Base-by-base conservation (phyloP, 768 basidiomycete genomes). In the Asterophora lycoperdoides region DNA sequence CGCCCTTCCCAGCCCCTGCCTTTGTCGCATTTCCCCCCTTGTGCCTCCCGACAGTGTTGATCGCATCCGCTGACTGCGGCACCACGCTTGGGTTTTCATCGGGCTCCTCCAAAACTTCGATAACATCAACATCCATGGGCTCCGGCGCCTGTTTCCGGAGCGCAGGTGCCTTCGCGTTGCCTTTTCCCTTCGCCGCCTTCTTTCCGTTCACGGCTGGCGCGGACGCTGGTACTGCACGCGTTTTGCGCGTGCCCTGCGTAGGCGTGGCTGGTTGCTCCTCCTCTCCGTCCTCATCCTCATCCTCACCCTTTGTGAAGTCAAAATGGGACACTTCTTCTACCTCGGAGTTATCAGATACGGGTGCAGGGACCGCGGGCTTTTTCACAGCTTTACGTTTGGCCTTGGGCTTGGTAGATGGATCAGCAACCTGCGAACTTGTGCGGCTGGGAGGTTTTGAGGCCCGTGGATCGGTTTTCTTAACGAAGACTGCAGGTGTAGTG, bases 131-230 rank as follows among this genome's bases (percentile, higher is more conserved):
- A 30, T 61, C 67, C 42, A 59, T 56, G 1, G 48, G 50, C n/a
- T 56, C 57, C 5, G 45, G 59, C 17, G 44, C 48, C 17, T 39
- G 48, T 49, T 46, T 61, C 26, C 30, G 18, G 32, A 44, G 43
- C 14, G 53, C 34, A 58, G 61, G 39, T 42, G 59, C 66, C 41
- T 60, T 70, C 2, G 63, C 63, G 35, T 69, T 71, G 5, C 60
- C 64, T 56, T 70, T 74, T 5, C 56, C 61, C 50, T 68, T 69
- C 26, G 41, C 40, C 14, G 38, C 33, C 1, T 46, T 33, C 20
- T 23, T 23, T 6, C 23, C 23, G 23, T 23, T 23, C 23, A 23
- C 23, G 6, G 23, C 3, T 23, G 23, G 23, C 6, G 23, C 23
- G 6, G 23, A 6, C 6, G 23, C 23, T 3, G 46, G 32, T 9